These are phyloP conservation scores for Alnus rubra DNA, from an alignment of 306 rosid genomes.

Conservation along the genomic window DNA sequence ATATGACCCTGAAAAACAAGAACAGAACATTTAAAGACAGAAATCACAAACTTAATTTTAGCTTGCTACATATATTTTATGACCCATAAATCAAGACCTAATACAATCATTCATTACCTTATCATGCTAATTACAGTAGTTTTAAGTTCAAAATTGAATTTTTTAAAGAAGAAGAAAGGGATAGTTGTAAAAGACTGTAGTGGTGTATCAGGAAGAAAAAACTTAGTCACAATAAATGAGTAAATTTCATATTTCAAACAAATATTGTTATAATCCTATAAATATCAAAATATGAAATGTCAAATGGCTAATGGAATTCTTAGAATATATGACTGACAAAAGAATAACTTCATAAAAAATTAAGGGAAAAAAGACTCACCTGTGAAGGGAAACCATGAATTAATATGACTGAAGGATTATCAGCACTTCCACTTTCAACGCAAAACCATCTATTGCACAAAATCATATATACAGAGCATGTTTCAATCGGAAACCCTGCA, in stretches of 20 bases:
- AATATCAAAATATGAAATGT: neutral
- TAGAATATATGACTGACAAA: neutral
- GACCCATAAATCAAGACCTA: neutral
- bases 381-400: constrained; percentile 95
- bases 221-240: neutral
- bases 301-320: neutral
- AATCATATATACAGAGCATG: constrained; percentile 49
- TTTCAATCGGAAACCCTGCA: constrained; percentile 53
- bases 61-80: too few species aligned
- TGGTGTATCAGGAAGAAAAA: neutral
- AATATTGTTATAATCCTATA: neutral
- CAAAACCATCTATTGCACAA: constrained; percentile 89
- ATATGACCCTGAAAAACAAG: neutral
- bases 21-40: neutral
- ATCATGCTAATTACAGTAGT: too few species aligned
- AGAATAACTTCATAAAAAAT: constrained; percentile 1
- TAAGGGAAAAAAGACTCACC: constrained; percentile 42
- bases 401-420: constrained; percentile 71
- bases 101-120: too few species aligned
- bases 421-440: constrained; percentile 78
- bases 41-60: neutral
- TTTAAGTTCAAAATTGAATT: too few species aligned
- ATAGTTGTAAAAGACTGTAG: too few species aligned
- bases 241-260: too few species aligned
- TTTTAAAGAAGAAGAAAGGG: too few species aligned